These are phyloP conservation scores for Cyberlindnera mycetangii DNA, from an alignment of 805 yeast genomes.

Conservation along the genomic window DNA sequence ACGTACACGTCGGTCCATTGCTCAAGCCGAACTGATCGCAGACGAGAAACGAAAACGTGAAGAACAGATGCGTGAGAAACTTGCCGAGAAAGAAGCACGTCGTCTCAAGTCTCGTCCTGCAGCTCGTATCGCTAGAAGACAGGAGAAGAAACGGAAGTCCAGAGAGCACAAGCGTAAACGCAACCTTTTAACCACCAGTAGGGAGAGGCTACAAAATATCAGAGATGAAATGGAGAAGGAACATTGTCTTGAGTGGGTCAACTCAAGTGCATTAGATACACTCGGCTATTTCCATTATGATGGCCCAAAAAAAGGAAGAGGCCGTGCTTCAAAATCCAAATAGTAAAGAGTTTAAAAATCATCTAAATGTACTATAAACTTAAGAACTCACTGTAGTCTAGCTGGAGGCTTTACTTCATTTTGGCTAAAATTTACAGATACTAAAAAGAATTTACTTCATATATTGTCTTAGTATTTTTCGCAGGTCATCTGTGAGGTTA, in stretches of 20 bases:
- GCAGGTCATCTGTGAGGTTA: too few species aligned
- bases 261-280: slow-evolving; percentile 50
- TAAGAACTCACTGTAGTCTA: not conserved
- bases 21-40: slow-evolving; percentile 22
- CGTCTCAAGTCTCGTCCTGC: slow-evolving; percentile 32
- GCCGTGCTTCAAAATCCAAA: slow-evolving; percentile 8
- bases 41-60: slow-evolving; percentile 19
- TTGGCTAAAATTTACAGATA: too few species aligned
- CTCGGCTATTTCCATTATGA: slow-evolving; percentile 55
- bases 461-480: too few species aligned
- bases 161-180: slow-evolving; percentile 34
- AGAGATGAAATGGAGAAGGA: slow-evolving; percentile 39
- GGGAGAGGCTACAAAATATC: slow-evolving; percentile 32
- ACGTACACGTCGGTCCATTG: slow-evolving; percentile 28
- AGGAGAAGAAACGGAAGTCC: slow-evolving; percentile 31
- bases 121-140: slow-evolving; percentile 35
- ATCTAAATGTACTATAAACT: not conserved
- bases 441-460: too few species aligned
- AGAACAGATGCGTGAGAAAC: slow-evolving; percentile 12
- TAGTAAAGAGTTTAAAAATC: not conserved
- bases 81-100: slow-evolving; percentile 21
- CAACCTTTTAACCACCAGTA: slow-evolving; percentile 24
- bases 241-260: slow-evolving; percentile 60
- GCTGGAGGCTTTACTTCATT: too few species aligned
- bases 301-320: slow-evolving; percentile 33